Base-by-base conservation (phyloP, 2,329 filamentous ascomycete genomes). In the Botrytis squamosa region DNA sequence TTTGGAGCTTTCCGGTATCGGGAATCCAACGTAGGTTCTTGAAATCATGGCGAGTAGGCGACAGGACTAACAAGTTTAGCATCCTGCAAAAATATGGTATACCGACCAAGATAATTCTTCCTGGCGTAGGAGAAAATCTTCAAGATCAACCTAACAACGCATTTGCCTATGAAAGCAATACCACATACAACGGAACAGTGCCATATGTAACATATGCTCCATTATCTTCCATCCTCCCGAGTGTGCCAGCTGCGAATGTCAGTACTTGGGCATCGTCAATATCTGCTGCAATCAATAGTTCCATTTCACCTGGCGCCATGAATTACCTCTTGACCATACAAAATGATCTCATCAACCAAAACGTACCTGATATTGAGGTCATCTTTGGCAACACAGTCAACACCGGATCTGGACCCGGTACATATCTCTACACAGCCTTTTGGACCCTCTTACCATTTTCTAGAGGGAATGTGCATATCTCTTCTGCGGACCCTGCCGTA, bases 361-460 rank as follows among this genome's bases (percentile, higher is more conserved):
- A 82, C 20, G 81, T 86, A 0, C 85, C 86, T 0, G 79, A 87
- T 4, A 84, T 82, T 0, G 87, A 88, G 77, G 80, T 86, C 1
- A 78, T 88, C 64, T 79, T 81, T 0, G 81, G 82, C 0, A 74
- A 77, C 3, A 72, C 75, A 4, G 60, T 69, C 1, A 46, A 40
- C 3, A 38, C 55, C 12, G 75, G 75, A 6, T 12, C 18, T n/a
- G 59, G 70, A 6, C 76, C 76, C 4, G 80, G 77, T 2, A 78
- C 78, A 3, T 76, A 82, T 6, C 76, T 84, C 10, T 78, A 78
- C 29, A 82, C 85, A 0, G 79, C 82, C 9, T 82, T 81, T 72
- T 85, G 83, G 81, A 8, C 81, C 79, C 71, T 85, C 81, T 76
- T 82, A 52, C 82, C 84, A 1, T 82, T 85, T 40, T 85, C 84